Evolutionary conservation across 345 rosid genomes (phyloP).

Genomic region (Moricandia moricandioides): DNA sequence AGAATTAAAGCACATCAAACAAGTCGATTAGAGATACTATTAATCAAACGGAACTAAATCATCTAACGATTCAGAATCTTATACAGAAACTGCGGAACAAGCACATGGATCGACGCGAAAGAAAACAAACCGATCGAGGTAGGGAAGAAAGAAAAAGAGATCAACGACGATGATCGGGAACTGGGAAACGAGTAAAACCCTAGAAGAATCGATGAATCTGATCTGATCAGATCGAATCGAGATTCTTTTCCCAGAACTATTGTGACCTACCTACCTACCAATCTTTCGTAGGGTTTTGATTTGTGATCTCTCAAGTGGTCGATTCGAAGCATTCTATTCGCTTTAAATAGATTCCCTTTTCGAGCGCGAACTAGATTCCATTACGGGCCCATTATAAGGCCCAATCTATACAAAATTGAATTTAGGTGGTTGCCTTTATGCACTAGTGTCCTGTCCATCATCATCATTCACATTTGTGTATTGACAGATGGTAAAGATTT

Average conservation of each 20-base stretch:
- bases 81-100: neutral
- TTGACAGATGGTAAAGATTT: too few relatives aligned
- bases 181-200: slow-evolving; percentile 4
- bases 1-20: neutral
- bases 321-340: slow-evolving; percentile 24
- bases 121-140: neutral
- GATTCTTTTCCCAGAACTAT: neutral
- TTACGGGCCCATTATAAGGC: neutral
- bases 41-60: slow-evolving; percentile 17
- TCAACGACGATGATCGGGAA: slow-evolving; percentile 12
- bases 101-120: slow-evolving; percentile 3
- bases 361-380: slow-evolving; percentile 19
- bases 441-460: too few relatives aligned
- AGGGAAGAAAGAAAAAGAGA: neutral
- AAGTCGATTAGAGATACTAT: slow-evolving; percentile 1
- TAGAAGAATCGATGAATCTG: neutral
- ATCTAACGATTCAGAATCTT: neutral
- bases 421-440: neutral
- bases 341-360: slow-evolving; percentile 33
- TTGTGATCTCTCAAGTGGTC: slow-evolving; percentile 24
- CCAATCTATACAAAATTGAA: neutral
- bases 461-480: too few relatives aligned
- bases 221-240: neutral
- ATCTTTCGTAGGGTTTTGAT: slow-evolving; percentile 33
- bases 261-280: slow-evolving; percentile 6